Evolutionary conservation across 108 stramenopile species (phyloP).

Genomic region (Pseudonitzschia pungens): DNA sequence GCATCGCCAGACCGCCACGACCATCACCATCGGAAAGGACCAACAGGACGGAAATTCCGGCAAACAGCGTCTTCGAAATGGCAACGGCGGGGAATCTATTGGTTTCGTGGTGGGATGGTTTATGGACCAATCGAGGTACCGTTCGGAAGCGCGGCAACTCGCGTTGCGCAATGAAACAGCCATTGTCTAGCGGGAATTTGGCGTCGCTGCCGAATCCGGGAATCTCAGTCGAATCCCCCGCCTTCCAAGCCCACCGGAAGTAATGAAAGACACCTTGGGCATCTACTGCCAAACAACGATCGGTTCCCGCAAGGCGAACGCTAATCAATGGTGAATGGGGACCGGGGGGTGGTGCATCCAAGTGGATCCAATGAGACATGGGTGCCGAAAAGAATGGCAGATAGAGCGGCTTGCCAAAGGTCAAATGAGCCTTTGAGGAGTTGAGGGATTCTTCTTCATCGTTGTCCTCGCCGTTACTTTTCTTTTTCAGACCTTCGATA

Average conservation of each 20-base stretch:
- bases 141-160: constrained; percentile 83
- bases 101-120: constrained; percentile 20
- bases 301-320: constrained; percentile 72
- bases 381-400: constrained; percentile 86
- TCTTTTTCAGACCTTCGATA: constrained; percentile 11
- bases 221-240: constrained; percentile 50
- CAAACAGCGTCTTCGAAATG: constrained; percentile 88
- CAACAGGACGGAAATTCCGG: constrained; percentile 69
- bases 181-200: constrained; percentile 52
- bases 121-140: constrained; percentile 72
- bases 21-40: constrained; percentile 87
- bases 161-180: constrained; percentile 86
- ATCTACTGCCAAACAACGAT: constrained; percentile 87
- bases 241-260: constrained; percentile 89
- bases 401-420: constrained; percentile 42
- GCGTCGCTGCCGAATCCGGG: constrained; percentile 23
- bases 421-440: background rate
- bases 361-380: constrained; percentile 86
- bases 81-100: constrained; percentile 46
- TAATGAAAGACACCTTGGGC: constrained; percentile 86
- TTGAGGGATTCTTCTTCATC: background rate
- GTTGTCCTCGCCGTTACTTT: background rate
- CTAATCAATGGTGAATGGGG: constrained; percentile 78
- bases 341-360: constrained; percentile 87
- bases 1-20: constrained; percentile 75